These are phyloP conservation scores for Trichophyton simii DNA, from an alignment of 2,329 filamentous ascomycete genomes.

Conservation along the genomic window DNA sequence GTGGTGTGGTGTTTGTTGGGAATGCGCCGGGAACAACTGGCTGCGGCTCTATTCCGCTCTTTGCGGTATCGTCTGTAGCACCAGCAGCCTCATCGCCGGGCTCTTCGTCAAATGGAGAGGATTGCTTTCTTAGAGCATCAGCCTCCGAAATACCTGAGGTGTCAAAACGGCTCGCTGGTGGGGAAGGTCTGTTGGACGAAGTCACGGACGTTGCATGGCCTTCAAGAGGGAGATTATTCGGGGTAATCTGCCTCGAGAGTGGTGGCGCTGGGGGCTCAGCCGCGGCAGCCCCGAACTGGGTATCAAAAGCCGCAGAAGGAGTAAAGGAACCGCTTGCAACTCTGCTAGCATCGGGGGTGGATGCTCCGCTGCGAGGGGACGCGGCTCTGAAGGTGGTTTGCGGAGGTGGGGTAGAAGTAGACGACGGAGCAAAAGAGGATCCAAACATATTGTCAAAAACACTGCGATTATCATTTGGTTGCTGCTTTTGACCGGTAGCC, in stretches of 20 bases:
- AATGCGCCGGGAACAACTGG: slow-evolving; percentile 40
- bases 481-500: slow-evolving; percentile 12
- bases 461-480: slow-evolving; percentile 43
- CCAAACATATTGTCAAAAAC: slow-evolving; percentile 83
- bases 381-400: slow-evolving; percentile 50
- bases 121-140: slow-evolving; percentile 15
- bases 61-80: slow-evolving; percentile 1
- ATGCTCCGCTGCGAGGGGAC: slow-evolving; percentile 20
- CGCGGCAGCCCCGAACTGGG: slow-evolving; percentile 18
- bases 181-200: slow-evolving; percentile 66
- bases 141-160: slow-evolving; percentile 27
- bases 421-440: slow-evolving; percentile 45
- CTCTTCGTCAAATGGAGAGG: slow-evolving; percentile 23
- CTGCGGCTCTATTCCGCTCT: not conserved
- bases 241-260: slow-evolving; percentile 64
- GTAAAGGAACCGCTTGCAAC: slow-evolving; percentile 38
- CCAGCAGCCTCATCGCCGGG: not conserved
- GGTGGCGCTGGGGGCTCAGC: slow-evolving; percentile 47
- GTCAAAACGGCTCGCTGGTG: slow-evolving; percentile 54
- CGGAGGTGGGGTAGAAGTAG: slow-evolving; percentile 36
- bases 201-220: slow-evolving; percentile 47
- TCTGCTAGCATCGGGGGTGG: not conserved
- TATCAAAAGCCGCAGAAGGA: slow-evolving; percentile 48
- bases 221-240: slow-evolving; percentile 60
- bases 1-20: slow-evolving; percentile 12